Evolutionary conservation across 495 filamentous ascomycete genomes (phyloP).

Genomic region (Podospora comata): DNA sequence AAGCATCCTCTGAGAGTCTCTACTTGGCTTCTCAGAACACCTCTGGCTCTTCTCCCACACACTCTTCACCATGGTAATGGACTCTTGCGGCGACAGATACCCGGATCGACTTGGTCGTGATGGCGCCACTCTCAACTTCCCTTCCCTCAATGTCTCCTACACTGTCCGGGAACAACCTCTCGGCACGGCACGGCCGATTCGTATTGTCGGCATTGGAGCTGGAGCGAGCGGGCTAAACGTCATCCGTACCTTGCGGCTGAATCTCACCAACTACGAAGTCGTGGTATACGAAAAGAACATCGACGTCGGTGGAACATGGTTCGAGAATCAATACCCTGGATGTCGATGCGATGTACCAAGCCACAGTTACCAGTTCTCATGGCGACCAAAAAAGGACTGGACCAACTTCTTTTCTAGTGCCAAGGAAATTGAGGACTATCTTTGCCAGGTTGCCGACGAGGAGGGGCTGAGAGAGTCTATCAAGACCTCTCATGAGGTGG

Average conservation of each 20-base stretch:
- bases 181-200: slow-evolving; percentile 42
- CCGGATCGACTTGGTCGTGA: slow-evolving; percentile 12
- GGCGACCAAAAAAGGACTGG: slow-evolving; percentile 57
- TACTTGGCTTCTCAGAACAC: background rate
- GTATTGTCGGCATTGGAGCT: slow-evolving; percentile 49
- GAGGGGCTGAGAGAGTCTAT: slow-evolving; percentile 53
- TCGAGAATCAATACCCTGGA: slow-evolving; percentile 57
- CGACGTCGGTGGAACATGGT: slow-evolving; percentile 61
- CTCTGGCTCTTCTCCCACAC: background rate
- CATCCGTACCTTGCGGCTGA: slow-evolving; percentile 42
- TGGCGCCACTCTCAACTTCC: slow-evolving; percentile 13
- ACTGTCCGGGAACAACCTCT: slow-evolving; percentile 43
- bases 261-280: slow-evolving; percentile 49
- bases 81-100: slow-evolving; percentile 15
- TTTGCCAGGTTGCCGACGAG: slow-evolving; percentile 51
- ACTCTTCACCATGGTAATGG: slow-evolving; percentile 5
- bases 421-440: slow-evolving; percentile 58
- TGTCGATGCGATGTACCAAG: slow-evolving; percentile 55
- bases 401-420: slow-evolving; percentile 55
- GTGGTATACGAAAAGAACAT: slow-evolving; percentile 77
- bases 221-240: slow-evolving; percentile 50
- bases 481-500: slow-evolving; percentile 42
- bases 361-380: slow-evolving; percentile 56
- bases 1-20: slow-evolving; percentile 1
- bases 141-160: slow-evolving; percentile 26